Base-by-base conservation (phyloP, 495 filamentous ascomycete genomes). In the Podospora pseudopauciseta region DNA sequence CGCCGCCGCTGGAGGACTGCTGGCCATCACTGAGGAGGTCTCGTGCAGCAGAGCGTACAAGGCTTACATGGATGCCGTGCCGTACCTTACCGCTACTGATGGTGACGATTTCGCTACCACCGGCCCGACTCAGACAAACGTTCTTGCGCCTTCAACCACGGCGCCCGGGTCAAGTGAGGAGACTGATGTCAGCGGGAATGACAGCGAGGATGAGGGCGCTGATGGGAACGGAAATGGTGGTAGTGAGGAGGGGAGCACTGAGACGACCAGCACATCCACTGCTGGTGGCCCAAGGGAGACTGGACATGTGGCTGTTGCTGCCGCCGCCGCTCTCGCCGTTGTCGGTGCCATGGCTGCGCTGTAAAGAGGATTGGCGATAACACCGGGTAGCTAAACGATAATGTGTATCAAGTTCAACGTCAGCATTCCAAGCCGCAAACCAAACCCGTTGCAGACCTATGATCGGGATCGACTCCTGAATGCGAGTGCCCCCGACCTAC, bases 211-310 rank as follows among this genome's bases (percentile, higher is more conserved):
- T 5, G 18, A 18, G 18, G 26, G 5, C n/a, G 18, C 58, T 23
- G 58, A 15, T 5, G 58, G n/a, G 30, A 32, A 32, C 30, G 30
- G 30, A 32, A 7, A 32, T 7, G 30, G 4, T 32, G 30, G 4
- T 32, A 7, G 4, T 7, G 30, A 32, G 4, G 30, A 32, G 30
- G 30, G 30, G 7, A 32, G 30, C 30, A 32, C 30, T 15, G 58
- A 18, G 58, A 23, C 58, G 3, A 23, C 58, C 26, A 60, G 19
- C n/a, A 60, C 0, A 5, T 60, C 58, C 13, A 23, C 58, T 0
- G 26, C 58, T 5, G 58, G 19, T 60, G 58, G n/a, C 13, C 19
- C 58, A 18, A 60, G 58, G 26, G 58, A 60, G 58, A 60, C 58
- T 23, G 23, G 23, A 15, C 13, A 23, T 15, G 15, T 60, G 58